Conservation (phyloP, 2,329 filamentous ascomycete species). For the Dactylellina cionopaga region DNA sequence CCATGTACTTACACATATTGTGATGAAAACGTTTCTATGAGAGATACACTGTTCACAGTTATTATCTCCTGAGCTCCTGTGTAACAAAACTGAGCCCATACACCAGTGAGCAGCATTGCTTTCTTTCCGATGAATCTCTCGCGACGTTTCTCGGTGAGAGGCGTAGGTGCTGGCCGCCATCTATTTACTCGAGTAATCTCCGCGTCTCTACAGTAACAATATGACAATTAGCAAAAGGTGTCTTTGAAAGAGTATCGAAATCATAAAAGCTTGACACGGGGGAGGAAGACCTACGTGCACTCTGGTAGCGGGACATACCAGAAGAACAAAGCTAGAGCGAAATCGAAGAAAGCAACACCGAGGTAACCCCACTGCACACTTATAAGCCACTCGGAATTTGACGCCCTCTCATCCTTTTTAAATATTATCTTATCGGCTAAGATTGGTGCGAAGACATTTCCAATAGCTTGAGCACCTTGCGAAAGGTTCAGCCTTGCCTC, state of each 20-base stretch:
- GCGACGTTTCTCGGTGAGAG: constrained; percentile 25
- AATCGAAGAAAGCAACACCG: constrained; percentile 79
- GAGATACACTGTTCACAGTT: constrained; percentile 62
- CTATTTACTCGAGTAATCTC: constrained; percentile 40
- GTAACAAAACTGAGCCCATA: constrained; percentile 81
- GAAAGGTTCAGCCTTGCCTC: constrained; percentile 81
- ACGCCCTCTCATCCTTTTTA: constrained; percentile 59
- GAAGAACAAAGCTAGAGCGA: constrained; percentile 73
- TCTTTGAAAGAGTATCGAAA: too few species aligned
- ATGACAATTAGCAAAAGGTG: too few species aligned
- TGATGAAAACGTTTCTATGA: constrained; percentile 67
- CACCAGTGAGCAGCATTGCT: constrained; percentile 79
- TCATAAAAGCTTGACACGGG: too few species aligned
- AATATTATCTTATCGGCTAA: constrained; percentile 80
- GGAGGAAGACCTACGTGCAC: constrained; percentile 70
- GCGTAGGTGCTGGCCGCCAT: constrained; percentile 20
- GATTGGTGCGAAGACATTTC: constrained; percentile 77
- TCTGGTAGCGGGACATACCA: constrained; percentile 69
- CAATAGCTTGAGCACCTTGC: constrained; percentile 80
- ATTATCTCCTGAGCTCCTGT: constrained; percentile 73
- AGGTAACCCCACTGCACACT: constrained; percentile 84
- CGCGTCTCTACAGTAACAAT: constrained; percentile 22
- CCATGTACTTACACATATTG: constrained; percentile 60
- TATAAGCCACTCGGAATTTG: constrained; percentile 69
- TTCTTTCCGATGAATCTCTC: constrained; percentile 68